Conservation (phyloP, 106 monocot species). For the Xerophyta viscosa region DNA sequence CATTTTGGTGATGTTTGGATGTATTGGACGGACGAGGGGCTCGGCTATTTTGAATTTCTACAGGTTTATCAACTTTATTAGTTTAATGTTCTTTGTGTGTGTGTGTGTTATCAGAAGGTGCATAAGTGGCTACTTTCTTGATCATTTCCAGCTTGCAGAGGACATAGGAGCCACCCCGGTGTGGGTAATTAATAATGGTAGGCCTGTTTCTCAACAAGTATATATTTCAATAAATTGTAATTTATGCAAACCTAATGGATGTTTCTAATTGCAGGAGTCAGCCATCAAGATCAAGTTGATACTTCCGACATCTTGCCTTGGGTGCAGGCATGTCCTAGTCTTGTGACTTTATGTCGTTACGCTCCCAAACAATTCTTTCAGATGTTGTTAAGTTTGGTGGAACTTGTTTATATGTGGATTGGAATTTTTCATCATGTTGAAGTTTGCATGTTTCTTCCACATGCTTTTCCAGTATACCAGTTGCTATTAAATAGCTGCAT, state of each 20-base stretch:
- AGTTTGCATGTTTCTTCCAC: too few relatives aligned
- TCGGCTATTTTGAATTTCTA: conserved; percentile 91
- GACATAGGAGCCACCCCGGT: conserved; percentile 72
- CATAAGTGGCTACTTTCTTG: not conserved
- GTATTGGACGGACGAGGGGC: conserved; percentile 99
- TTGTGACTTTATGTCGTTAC: not conserved
- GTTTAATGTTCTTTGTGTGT: not conserved
- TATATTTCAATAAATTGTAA: too few relatives aligned
- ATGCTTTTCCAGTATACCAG: too few relatives aligned
- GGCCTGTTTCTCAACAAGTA: not conserved
- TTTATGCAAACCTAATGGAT: too few relatives aligned
- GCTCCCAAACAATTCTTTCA: not conserved
- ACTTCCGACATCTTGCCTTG: conserved; percentile 57
- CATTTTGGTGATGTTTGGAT: conserved; percentile 94
- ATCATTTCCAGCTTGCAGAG: conserved; percentile 62
- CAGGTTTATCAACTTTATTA: conserved; percentile 30
- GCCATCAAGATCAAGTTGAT: conserved; percentile 73
- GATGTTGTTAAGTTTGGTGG: not conserved
- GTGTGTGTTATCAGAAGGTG: not conserved
- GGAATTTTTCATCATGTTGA: too few relatives aligned
- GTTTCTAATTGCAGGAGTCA: conserved; percentile 88
- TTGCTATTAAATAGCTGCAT: too few relatives aligned
- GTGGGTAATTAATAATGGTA: conserved; percentile 96
- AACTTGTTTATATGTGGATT: too few relatives aligned
- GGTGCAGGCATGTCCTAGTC: conserved; percentile 37